These are phyloP conservation scores for Metschnikowia koreensis DNA, from an alignment of 805 yeast species.

Conservation along the genomic window DNA sequence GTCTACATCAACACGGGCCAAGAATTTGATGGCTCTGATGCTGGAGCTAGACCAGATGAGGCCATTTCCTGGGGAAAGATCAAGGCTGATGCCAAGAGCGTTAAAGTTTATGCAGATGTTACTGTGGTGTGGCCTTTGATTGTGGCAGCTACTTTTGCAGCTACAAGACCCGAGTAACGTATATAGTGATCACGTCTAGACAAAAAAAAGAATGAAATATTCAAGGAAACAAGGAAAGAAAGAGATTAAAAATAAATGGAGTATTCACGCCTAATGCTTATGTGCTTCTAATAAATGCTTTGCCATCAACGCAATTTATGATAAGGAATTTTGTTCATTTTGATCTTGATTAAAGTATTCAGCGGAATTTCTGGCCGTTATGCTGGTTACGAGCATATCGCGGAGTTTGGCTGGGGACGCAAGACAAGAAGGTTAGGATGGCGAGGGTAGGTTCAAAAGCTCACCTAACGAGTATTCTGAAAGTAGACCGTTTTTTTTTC, in stretches of 20 bases:
- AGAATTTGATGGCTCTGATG: slow-evolving; percentile 98
- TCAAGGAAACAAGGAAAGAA: too few relatives aligned
- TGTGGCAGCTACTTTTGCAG: slow-evolving; percentile 97
- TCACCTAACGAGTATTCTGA: too few relatives aligned
- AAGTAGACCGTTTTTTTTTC: too few relatives aligned
- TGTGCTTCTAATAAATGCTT: too few relatives aligned
- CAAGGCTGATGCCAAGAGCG: slow-evolving; percentile 87
- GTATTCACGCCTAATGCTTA: too few relatives aligned
- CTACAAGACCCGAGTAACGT: slow-evolving; percentile 25
- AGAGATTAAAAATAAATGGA: too few relatives aligned
- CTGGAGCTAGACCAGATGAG: slow-evolving; percentile 99
- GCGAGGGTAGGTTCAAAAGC: too few relatives aligned
- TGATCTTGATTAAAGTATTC: neutral
- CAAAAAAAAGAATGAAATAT: too few relatives aligned
- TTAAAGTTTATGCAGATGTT: slow-evolving; percentile 93
- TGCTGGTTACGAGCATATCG: neutral
- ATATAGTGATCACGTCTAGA: too few relatives aligned
- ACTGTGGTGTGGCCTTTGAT: slow-evolving; percentile 92
- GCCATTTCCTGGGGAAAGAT: slow-evolving; percentile 99
- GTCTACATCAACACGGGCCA: slow-evolving; percentile 97
- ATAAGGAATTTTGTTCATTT: too few relatives aligned
- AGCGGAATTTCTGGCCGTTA: neutral
- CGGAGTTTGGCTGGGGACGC: neutral
- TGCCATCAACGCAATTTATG: neutral
- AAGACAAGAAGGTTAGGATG: neutral